Conservation (phyloP, 2,329 filamentous ascomycete genomes). For the Colletotrichum neosansevieriae region DNA sequence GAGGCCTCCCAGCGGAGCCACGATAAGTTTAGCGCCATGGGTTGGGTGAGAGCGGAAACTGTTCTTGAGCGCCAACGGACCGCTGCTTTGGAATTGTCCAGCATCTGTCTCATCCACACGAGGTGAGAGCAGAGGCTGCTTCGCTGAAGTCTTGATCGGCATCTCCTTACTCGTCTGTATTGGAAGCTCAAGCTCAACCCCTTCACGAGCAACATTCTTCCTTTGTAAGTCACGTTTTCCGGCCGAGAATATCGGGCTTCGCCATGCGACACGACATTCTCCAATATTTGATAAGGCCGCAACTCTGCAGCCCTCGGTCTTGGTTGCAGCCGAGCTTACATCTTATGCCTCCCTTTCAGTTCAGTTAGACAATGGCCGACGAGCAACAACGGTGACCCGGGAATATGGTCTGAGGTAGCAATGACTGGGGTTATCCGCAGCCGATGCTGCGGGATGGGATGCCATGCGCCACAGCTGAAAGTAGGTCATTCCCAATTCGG, state of each 20-base stretch:
- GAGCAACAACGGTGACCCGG: neutral
- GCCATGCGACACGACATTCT: neutral
- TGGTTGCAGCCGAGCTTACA: constrained; percentile 5
- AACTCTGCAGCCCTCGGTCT: constrained; percentile 4
- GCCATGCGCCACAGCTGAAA: constrained; percentile 30
- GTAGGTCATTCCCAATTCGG: constrained; percentile 3
- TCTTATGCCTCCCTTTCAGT: neutral
- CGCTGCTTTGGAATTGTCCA: neutral
- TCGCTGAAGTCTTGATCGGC: neutral
- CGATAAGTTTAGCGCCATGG: constrained; percentile 13
- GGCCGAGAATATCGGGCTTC: neutral
- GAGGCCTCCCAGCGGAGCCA: constrained; percentile 1
- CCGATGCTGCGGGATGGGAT: constrained; percentile 4
- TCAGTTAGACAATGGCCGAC: neutral
- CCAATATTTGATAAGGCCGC: neutral
- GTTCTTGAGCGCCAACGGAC: neutral
- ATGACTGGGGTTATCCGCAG: neutral
- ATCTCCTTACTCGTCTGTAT: neutral
- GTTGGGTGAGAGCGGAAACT: constrained; percentile 16
- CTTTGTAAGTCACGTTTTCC: too few relatives aligned
- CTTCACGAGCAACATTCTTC: too few relatives aligned
- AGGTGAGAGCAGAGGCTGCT: neutral
- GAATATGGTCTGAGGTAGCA: neutral
- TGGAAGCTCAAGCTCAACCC: too few relatives aligned
- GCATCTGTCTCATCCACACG: neutral